Evolutionary conservation across 169 alveolate genomes (phyloP), one percentile per base, ranked within the genome.

Genomic region (Perkinsus olseni): DNA sequence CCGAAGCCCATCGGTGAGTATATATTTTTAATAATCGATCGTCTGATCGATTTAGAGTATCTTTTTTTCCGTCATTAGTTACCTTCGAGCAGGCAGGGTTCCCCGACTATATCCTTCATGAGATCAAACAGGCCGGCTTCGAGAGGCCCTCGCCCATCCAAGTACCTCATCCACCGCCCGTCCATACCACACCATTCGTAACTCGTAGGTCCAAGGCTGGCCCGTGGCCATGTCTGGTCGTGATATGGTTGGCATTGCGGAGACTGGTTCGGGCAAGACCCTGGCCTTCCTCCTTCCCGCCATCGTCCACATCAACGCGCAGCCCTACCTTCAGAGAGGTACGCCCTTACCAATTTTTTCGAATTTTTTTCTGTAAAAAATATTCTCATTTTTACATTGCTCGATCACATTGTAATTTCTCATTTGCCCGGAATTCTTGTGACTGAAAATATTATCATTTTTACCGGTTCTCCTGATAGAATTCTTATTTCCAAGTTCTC

Each of bases 261-360:
- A 99, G 94, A 99, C 99, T 0, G 99, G 99, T 28, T 98, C 99
- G 91, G 99, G 99, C 0, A 99, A 99, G 95, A 99, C 99, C 28
- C 96, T 98, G 92, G 98, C 99, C 11, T 99, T 98, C 96, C 94
- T 98, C 50, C 95, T 99, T 28, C 99, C 99, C 0, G 99, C 99
- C 39, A 95, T 99, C 48, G 98, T 99, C 45, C 99, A 99, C 94
- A 97, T 98, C 39, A 96, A 96, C 94, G 99, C 98, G 38, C 98
- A 98, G 96, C 98, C 96, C 36, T 95, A 95, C 92, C 96, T 93
- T 62, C 82, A 62, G 34, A 13, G 82, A 62, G 82, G 82, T 62
- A 62, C 37, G 8, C 92, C 93, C 34, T 62, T 28, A 62, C 0
- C 34, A 62, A 0, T 62, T 40, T 3, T 40, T 6, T 11, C 11